Evolutionary conservation across 768 basidiomycete genomes (phyloP), one percentile per base, ranked within the genome.

Genomic region (Phallus indusiatus): DNA sequence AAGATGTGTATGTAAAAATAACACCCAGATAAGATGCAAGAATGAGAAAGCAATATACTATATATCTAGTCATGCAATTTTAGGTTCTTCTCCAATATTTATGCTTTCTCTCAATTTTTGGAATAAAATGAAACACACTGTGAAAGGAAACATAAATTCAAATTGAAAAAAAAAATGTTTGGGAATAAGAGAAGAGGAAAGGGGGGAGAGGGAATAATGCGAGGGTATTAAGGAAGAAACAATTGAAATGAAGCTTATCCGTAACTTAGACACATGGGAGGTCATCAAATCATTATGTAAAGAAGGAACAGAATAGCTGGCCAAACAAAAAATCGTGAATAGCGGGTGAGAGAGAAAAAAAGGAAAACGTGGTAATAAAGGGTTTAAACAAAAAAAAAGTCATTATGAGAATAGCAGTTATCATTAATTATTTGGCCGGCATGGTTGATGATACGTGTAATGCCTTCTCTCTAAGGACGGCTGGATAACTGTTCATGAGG

Each of bases 401-500:
- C 42, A 42, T 42, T 42, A 42, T 37, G 12, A 42, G n/a, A 10
- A 14, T n/a, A 42, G 12, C 12, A 42, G 12, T 12, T 42, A 42
- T n/a, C 42, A n/a, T 42, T 42, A 2, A 42, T 52, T 48, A 59
- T 53, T 52, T 36, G 14, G 18, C 50, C 10, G 20, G 14, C 17
- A 28, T 24, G 14, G 48, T 36, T 35, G 52, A 50, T n/a, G 57
- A 51, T 20, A 47, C 36, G 20, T 51, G 57, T 35, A 59, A 51
- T 18, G 57, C 70, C 73, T 92, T 93, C 69, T 90, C 88, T 73
- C 88, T 92, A 60, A 94, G 76, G 1, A 92, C 79, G 8, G 81
- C 72, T 11, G 89, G 87, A 69, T 90, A 93, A 68, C 88, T 88
- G 70, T 91, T 88, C 84, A 90, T 85, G 47, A 94, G 78, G 69